These are phyloP conservation scores for Metschnikowia arizonensis DNA, from an alignment of 805 yeast species.

Conservation along the genomic window DNA sequence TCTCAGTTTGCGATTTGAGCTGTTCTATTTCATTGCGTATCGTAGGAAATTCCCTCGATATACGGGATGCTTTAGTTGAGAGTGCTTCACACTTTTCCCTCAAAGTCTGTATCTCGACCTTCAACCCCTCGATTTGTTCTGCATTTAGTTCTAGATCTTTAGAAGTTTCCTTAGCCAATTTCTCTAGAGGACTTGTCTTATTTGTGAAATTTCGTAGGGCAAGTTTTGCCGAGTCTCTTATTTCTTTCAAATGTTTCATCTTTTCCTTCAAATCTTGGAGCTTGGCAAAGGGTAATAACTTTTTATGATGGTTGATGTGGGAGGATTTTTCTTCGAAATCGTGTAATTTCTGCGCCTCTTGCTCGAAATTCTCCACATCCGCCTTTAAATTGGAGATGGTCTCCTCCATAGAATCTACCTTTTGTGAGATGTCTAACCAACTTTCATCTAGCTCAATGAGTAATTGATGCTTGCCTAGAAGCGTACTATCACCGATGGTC, in stretches of 20 bases:
- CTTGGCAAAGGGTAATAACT: slow-evolving; percentile 39
- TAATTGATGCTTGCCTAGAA: slow-evolving; percentile 53
- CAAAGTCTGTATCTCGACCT: slow-evolving; percentile 2
- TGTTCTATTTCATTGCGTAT: slow-evolving; percentile 12
- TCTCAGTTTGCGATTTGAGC: slow-evolving; percentile 13
- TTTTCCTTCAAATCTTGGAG: slow-evolving; percentile 34
- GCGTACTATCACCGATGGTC: slow-evolving; percentile 62
- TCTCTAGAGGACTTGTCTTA: slow-evolving; percentile 24
- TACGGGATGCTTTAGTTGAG: not conserved
- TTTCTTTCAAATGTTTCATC: slow-evolving; percentile 29
- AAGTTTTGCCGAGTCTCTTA: slow-evolving; percentile 34
- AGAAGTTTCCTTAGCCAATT: slow-evolving; percentile 3
- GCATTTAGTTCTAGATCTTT: not conserved
- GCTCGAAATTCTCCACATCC: slow-evolving; percentile 38
- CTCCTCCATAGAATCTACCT: slow-evolving; percentile 25
- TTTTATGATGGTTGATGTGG: slow-evolving; percentile 37
- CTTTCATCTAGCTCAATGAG: slow-evolving; percentile 50
- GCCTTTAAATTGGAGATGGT: slow-evolving; percentile 31
- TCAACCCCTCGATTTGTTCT: not conserved
- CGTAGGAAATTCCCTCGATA: slow-evolving; percentile 3
- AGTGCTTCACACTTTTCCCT: slow-evolving; percentile 6
- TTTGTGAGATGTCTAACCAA: slow-evolving; percentile 24
- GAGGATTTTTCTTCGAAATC: slow-evolving; percentile 43
- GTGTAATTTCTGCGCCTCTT: slow-evolving; percentile 44
- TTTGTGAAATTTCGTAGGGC: slow-evolving; percentile 26